Conservation (phyloP, 176 grass and related monocot species). For the Carex littledalei region DNA sequence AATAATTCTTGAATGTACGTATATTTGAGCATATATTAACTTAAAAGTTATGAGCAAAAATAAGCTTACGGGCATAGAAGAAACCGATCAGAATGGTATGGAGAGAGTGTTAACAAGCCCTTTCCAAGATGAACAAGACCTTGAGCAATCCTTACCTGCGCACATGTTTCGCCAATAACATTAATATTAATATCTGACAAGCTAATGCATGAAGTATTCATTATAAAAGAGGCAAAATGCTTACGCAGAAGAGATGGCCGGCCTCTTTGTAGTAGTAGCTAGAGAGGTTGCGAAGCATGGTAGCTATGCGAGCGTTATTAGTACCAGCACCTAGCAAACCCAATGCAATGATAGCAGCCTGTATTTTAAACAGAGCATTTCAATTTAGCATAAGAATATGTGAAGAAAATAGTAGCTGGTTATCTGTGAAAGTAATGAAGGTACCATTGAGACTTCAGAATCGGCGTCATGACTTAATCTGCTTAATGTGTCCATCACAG, state of each 20-base stretch:
- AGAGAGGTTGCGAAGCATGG: slow-evolving; percentile 96
- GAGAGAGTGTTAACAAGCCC: slow-evolving; percentile 91
- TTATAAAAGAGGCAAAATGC: slow-evolving; percentile 5
- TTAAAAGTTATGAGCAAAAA: not conserved
- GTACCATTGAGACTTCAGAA: slow-evolving; percentile 90
- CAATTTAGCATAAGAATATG: slow-evolving; percentile 10
- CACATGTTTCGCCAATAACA: slow-evolving; percentile 17
- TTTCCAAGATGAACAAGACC: slow-evolving; percentile 97
- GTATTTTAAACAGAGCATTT: slow-evolving; percentile 20
- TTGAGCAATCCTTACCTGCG: slow-evolving; percentile 95
- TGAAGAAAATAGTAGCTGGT: not conserved
- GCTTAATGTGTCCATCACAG: slow-evolving; percentile 98
- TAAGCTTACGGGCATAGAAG: slow-evolving; percentile 82
- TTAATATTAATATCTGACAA: not conserved
- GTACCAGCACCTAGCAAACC: slow-evolving; percentile 96
- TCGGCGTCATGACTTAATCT: slow-evolving; percentile 98
- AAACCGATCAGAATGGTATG: slow-evolving; percentile 95
- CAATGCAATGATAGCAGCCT: slow-evolving; percentile 89
- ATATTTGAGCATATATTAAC: not conserved
- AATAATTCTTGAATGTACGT: not conserved
- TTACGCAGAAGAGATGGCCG: slow-evolving; percentile 96
- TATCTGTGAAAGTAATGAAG: not conserved
- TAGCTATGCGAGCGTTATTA: slow-evolving; percentile 96
- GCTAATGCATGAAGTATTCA: not conserved
- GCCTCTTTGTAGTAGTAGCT: slow-evolving; percentile 99